Evolutionary conservation across 140 eudicot species (phyloP), one percentile per base, ranked within the genome.

Genomic region (Bidens hawaiensis): DNA sequence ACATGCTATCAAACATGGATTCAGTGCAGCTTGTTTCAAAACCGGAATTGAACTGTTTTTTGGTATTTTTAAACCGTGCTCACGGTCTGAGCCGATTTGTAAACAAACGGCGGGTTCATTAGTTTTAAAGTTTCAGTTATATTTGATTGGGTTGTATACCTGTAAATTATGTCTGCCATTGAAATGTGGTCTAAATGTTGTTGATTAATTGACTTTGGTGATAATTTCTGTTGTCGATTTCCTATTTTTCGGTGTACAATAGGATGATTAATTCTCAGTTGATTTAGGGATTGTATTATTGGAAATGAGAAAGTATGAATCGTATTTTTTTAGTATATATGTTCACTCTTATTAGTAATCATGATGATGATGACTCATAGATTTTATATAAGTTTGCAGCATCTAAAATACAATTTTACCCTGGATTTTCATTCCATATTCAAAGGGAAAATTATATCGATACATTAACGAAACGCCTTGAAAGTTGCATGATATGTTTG

Each of bases 401-500:
- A 31, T 33, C 22, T 21, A 19, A 2, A 4, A 33, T 17, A 34
- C 40, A 14, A 16, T 10, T 17, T 10, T 10, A 47, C 21, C 1
- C 43, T 25, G 7, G 31, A 31, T 16, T 30, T 27, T 9, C 21
- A 7, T 28, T 58, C 43, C 18, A 57, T 17, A 28, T 2, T 10
- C 27, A 12, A 6, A 10, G 5, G 6, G 27, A 38, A 21, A 16
- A 13, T 36, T n/a, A 38, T 19, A 0, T 9, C 3, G 48, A 4
- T 31, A n/a, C 8, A 15, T 15, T 28, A 17, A 6, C 2, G 5
- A 3, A 28, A 14, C 16, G 5, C 24, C 24, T 15, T 24, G 18
- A 46, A 50, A 16, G 40, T 27, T 49, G 33, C 6, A 60, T 77
- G 62, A 73, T 17, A 41, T 48, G 66, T 50, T 52, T 28, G 17